These are phyloP conservation scores for Argentina anserina DNA, from an alignment of 306 rosid genomes.

Conservation along the genomic window DNA sequence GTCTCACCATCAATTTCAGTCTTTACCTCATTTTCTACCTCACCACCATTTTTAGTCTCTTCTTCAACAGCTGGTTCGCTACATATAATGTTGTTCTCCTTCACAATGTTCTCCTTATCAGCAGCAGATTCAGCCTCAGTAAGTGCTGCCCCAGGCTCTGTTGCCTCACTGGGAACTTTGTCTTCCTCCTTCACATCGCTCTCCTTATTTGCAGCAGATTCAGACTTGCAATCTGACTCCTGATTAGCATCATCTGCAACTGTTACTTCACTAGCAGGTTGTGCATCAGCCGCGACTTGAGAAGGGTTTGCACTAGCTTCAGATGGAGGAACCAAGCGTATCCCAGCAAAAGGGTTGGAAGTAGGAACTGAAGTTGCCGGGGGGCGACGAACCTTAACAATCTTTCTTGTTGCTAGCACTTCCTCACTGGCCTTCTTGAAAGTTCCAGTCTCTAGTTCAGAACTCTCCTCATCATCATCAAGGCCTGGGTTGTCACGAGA, in stretches of 20 bases:
- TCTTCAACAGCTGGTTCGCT: conserved; percentile 24
- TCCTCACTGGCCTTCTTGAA: conserved; percentile 92
- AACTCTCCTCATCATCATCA: conserved; percentile 71
- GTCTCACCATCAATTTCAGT: conserved; percentile 7
- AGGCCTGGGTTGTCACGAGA: conserved; percentile 71
- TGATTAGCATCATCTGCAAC: conserved; percentile 29
- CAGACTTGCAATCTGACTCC: conserved; percentile 35
- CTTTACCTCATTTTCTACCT: conserved; percentile 15
- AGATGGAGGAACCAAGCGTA: conserved; percentile 52
- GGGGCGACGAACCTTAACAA: conserved; percentile 79
- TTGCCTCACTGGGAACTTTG: conserved; percentile 24
- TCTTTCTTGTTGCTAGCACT: conserved; percentile 80
- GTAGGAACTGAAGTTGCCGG: conserved; percentile 49
- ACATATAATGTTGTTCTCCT: conserved; percentile 23
- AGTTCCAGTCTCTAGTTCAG: conserved; percentile 66
- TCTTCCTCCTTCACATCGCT: conserved; percentile 22
- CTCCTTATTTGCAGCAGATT: conserved; percentile 32
- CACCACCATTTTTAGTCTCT: conserved; percentile 8
- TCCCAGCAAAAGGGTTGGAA: conserved; percentile 83
- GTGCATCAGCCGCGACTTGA: conserved; percentile 39
- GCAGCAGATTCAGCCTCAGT: conserved; percentile 27
- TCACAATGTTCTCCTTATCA: conserved; percentile 23
- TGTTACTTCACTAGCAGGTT: background rate
- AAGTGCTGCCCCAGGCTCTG: conserved; percentile 25
- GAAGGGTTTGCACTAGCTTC: conserved; percentile 34